Conservation (phyloP, 306 rosid genomes). For the Adenanthera pavonina region DNA sequence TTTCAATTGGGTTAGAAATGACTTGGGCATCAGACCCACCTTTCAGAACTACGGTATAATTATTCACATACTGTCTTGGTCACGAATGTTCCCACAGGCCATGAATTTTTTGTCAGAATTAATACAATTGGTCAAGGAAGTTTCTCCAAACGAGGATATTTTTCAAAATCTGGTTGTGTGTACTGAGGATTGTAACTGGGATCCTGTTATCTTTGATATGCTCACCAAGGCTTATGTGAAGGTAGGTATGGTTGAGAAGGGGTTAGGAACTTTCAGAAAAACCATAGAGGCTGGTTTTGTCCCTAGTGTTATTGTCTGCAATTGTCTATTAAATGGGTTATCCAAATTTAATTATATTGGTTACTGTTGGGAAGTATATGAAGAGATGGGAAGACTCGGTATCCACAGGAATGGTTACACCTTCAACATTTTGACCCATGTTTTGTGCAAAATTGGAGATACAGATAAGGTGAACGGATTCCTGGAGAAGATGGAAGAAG, state of each 20-base stretch:
- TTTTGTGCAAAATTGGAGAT: constrained; percentile 72
- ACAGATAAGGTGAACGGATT: constrained; percentile 72
- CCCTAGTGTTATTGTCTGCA: constrained; percentile 75
- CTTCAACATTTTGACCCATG: constrained; percentile 77
- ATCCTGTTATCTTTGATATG: constrained; percentile 73
- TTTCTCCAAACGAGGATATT: constrained; percentile 50
- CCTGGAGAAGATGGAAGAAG: constrained; percentile 90
- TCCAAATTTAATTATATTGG: constrained; percentile 54
- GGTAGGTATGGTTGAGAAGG: constrained; percentile 64
- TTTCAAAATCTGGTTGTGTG: constrained; percentile 53
- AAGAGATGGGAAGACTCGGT: constrained; percentile 85
- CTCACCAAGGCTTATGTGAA: constrained; percentile 86
- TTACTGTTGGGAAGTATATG: constrained; percentile 84
- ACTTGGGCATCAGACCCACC: constrained; percentile 55
- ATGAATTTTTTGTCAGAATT: constrained; percentile 71
- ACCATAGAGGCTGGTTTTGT: constrained; percentile 58
- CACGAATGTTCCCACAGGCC: constrained; percentile 58
- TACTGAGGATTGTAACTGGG: constrained; percentile 82
- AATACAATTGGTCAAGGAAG: constrained; percentile 52
- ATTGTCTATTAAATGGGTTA: constrained; percentile 68
- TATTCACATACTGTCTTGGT: constrained; percentile 73
- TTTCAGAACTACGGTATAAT: constrained; percentile 65
- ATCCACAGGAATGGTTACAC: constrained; percentile 76
- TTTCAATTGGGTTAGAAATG: constrained; percentile 78
- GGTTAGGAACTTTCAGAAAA: constrained; percentile 65